A percentile compares a stretch with the other conserved stretches of the same genome.
Evolutionary conservation across 305 asterid genomes (phyloP).

Genomic region (Fraxinus nigra): DNA sequence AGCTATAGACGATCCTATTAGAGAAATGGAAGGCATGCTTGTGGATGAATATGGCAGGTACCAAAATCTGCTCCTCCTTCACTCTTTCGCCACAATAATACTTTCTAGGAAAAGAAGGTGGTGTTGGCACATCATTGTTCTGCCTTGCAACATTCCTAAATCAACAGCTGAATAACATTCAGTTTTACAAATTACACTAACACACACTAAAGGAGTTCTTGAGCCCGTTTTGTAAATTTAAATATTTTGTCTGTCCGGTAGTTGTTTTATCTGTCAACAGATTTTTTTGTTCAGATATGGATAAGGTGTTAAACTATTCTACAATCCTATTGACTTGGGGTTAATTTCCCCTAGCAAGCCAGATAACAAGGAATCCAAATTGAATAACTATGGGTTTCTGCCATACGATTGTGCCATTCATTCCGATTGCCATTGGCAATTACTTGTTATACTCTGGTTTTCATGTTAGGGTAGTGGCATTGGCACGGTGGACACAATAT

Average conservation of each 20-base stretch:
- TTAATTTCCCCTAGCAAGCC: background rate
- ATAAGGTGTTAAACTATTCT: background rate
- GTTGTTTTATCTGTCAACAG: background rate
- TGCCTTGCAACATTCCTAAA: background rate
- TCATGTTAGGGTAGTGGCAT: background rate
- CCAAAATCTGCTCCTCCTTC: slow-evolving; percentile 16
- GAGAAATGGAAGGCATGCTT: slow-evolving; percentile 94
- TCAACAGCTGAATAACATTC: background rate
- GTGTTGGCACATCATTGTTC: background rate
- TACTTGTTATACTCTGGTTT: background rate
- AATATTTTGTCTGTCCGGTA: background rate
- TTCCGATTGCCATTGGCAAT: background rate
- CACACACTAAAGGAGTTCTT: background rate
- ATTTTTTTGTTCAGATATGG: background rate
- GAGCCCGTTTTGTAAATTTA: background rate
- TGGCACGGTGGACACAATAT: background rate
- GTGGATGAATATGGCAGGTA: slow-evolving; percentile 96
- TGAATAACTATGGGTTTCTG: background rate
- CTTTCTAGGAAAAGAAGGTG: background rate
- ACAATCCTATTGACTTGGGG: background rate
- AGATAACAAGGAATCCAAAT: background rate
- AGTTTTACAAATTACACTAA: background rate
- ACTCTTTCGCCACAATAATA: background rate
- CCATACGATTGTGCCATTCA: background rate
- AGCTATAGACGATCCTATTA: slow-evolving; percentile 82